Evolutionary conservation across 1,284 basidiomycete species (phyloP), one percentile per base, ranked within the genome.

Genomic region (Leccinum colubrinum): DNA sequence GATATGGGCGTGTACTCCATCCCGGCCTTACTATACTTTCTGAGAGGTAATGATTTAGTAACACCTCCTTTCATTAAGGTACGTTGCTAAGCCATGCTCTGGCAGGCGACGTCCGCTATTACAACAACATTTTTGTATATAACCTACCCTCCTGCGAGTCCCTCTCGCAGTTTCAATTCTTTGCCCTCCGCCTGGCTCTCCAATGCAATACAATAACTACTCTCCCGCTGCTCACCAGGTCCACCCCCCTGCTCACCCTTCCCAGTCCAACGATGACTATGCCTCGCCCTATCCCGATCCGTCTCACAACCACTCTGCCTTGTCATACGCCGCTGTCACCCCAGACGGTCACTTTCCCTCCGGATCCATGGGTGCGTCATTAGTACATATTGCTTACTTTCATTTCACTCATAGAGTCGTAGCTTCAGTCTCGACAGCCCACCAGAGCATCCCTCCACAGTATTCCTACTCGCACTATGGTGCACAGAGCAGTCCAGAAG

Each of bases 31-130:
- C 71, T 69, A 65, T 71, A 66, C 67, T 68, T 58, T 70, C 62
- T 63, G 48, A 69, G 66, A 76, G 68, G 74, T 73, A 73, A 73
- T 73, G 65, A 76, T 73, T 76, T 74, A 74, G 72, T 73, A 73
- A 73, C 74, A 52, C 58, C 48, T 74, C 65, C 61, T 56, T 73
- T 74, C 74, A 76, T 73, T 73, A 73, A 73, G 72, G 72, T 74
- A 73, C 72, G 65, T 71, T 74, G 71, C 73, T 71, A 76, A 69
- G 71, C 74, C 74, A 75, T 73, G 61, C 66, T 54, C 64, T 74
- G 70, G 67, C 71, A 76, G 73, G 69, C 72, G 72, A 76, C 69
- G 65, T 72, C 74, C 71, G 63, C 65, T 66, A 74, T 72, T 69
- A 72, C 70, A 71, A 65, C 64, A 64, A 60, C 59, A 62, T 67